A percentile compares a stretch with the other conserved stretches of the same genome.
phyloP scores from a whole-genome alignment of 1,284 basidiomycete species.

The Leccinum griseonigrum region DNA sequence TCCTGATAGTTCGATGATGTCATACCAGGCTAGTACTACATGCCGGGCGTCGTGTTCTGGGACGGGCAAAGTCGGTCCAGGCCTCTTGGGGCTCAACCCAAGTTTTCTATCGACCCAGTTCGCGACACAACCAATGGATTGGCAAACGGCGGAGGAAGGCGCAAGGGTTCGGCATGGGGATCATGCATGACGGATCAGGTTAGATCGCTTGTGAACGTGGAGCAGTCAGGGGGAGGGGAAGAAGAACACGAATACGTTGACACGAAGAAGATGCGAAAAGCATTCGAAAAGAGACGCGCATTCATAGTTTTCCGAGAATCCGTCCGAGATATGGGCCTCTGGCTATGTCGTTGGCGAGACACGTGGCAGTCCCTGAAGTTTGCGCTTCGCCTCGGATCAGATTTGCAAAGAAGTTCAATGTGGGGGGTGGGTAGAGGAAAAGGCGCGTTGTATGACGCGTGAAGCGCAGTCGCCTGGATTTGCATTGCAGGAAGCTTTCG shows the following conservation, averaged over 20 bases:
- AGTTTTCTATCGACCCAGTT: not conserved
- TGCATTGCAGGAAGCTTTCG: conserved; percentile 8
- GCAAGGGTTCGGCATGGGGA: not conserved
- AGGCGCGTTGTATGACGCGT: not conserved
- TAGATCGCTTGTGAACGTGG: not conserved
- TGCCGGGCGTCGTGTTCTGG: not conserved
- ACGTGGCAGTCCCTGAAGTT: not conserved
- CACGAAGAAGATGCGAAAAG: not conserved
- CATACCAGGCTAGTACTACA: not conserved
- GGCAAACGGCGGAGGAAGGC: not conserved
- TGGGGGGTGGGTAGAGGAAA: not conserved
- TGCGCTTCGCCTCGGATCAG: conserved; percentile 22
- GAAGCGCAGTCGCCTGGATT: conserved; percentile 10
- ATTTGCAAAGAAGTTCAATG: conserved; percentile 13
- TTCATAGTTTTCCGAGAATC: not conserved
- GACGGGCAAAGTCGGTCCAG: not conserved
- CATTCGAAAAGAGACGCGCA: not conserved
- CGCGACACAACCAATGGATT: not conserved
- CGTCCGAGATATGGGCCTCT: not conserved
- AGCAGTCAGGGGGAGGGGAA: not conserved
- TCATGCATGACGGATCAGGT: not conserved
- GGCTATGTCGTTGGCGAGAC: not conserved
- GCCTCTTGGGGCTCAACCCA: not conserved
- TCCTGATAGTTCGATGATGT: not conserved
- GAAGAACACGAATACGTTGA: not conserved